phyloP scores from a whole-genome alignment of 345 rosid genomes.

The Eutrema yunnanense region DNA sequence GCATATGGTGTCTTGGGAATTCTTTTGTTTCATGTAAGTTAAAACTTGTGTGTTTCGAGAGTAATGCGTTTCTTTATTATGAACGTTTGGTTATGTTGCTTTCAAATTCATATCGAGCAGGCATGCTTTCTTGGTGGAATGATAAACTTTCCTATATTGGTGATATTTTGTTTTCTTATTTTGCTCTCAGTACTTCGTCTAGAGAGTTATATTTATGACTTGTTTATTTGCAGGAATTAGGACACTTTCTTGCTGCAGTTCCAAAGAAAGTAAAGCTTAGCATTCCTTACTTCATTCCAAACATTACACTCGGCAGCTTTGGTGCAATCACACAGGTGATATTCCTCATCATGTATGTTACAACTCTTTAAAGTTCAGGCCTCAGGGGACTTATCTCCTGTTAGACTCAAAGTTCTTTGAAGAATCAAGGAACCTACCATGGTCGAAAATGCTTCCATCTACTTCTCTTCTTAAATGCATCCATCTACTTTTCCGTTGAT shows the following conservation, averaged over 20 bases:
- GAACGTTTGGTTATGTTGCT: background rate
- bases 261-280: conserved; percentile 90
- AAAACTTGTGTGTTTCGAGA: background rate
- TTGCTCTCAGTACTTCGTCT: background rate
- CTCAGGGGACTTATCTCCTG: background rate
- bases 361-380: background rate
- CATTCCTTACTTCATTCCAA: conserved; percentile 91
- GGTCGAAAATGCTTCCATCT: background rate
- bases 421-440: background rate
- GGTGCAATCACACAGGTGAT: conserved; percentile 94
- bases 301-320: conserved; percentile 96
- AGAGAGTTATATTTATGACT: too few species aligned
- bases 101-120: background rate
- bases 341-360: background rate
- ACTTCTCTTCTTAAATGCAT: background rate
- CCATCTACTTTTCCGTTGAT: background rate
- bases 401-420: background rate
- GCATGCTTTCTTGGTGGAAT: conserved; percentile 1
- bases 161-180: background rate
- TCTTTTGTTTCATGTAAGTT: conserved; percentile 82
- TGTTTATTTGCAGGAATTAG: conserved; percentile 60
- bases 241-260: conserved; percentile 83
- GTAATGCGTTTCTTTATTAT: background rate
- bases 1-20: conserved; percentile 92
- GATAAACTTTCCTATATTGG: background rate